Evolutionary conservation across 345 rosid species (phyloP), one percentile per base, ranked within the genome.

Genomic region (Kernera saxatilis): DNA sequence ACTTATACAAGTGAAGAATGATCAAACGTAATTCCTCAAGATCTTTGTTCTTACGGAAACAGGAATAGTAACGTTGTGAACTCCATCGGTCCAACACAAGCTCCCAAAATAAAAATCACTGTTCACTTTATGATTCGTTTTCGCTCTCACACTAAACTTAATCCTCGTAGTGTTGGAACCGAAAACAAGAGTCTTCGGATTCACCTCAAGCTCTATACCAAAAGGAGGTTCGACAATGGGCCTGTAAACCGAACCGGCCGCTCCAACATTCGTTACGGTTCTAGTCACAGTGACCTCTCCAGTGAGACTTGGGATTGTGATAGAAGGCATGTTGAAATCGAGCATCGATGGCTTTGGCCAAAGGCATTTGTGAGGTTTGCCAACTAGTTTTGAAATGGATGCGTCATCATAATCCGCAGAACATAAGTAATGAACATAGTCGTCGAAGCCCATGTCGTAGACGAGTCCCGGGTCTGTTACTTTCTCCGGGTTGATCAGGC

Each of bases 391-490:
- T 5, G 81, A 82, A 25, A 90, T 84, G 14, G 78, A 62, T 12
- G 67, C 29, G 56, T 81, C 65, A 2, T 78, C 79, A 75, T 91
- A 91, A 2, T 73, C 76, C 3, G 84, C 83, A 5, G 75, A 75
- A 49, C 94, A 88, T 3, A 88, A 84, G 67, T 88, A 88, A 51
- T 82, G 69, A 8, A 82, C 27, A 70, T 85, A 88, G 54, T 86
- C 92, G 3, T 78, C 35, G 14, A 54, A 30, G 15, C 72, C 83
- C 78, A 83, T 80, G 65, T 86, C 88, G n/a, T 86, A 90, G 17
- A 86, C 60, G 14, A 91, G 83, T 17, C 92, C 94, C 1, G 92
- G 94, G 30, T 80, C 50, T 25, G 80, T 73, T 18, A 84, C 94
- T 4, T 56, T 75, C 35, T 78, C 84, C 1, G 88, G 92, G 60